These are phyloP conservation scores for Chlamydomonas sphaeroides DNA, from an alignment of 139 green algal genomes.

Conservation along the genomic window DNA sequence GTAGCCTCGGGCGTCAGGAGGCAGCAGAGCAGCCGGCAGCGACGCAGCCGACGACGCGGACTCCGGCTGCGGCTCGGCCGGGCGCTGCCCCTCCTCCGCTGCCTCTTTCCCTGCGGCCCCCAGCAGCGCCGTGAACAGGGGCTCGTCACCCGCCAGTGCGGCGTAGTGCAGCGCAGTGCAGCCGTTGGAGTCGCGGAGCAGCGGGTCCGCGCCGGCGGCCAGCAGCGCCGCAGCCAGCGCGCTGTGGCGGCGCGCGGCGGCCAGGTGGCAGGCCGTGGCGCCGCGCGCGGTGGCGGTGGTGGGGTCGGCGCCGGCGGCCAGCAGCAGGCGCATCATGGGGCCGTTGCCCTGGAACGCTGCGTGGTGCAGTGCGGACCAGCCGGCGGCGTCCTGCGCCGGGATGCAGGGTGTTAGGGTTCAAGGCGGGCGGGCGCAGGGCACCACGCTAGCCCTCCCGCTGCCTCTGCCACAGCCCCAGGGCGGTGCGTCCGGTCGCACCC, in stretches of 20 bases:
- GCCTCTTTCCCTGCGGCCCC: background rate
- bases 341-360: constrained; percentile 16
- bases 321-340: constrained; percentile 13
- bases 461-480: too few species aligned
- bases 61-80: too few species aligned
- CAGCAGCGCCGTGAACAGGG: constrained; percentile 19
- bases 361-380: constrained; percentile 34
- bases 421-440: too few species aligned
- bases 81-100: background rate
- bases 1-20: background rate
- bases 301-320: constrained; percentile 12
- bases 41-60: background rate
- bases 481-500: too few species aligned
- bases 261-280: constrained; percentile 35
- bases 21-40: background rate
- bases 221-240: background rate
- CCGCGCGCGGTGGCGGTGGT: background rate
- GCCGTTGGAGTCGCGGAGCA: constrained; percentile 22
- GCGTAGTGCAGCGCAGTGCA: constrained; percentile 37
- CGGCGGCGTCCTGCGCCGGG: constrained; percentile 27
- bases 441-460: too few species aligned
- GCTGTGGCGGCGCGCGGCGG: background rate
- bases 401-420: too few species aligned
- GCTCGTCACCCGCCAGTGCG: constrained; percentile 8
- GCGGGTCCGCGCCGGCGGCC: constrained; percentile 8